Base-by-base conservation (phyloP, 1,284 basidiomycete species). In the Boletus nobilissimus region DNA sequence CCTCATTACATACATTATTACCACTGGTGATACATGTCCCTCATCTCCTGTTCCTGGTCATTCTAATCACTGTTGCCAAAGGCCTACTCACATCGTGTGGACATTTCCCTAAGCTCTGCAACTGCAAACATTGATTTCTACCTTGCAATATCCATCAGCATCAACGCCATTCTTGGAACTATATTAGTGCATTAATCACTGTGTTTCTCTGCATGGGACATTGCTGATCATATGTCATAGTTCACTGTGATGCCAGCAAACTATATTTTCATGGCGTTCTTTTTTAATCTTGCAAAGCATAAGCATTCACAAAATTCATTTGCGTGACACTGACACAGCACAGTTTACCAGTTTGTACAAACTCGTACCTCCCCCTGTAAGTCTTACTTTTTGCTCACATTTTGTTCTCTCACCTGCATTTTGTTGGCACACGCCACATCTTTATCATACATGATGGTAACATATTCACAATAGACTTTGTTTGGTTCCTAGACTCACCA, bases 121-220 rank as follows among this genome's bases (percentile, higher is more conserved):
- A 64, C 46, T 26, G 22, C 16, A 9, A 18, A 16, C 16, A 5
- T 51, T 67, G 26, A 77, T 38, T 62, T 60, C 29, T n/a, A 46
- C 62, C 10, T 70, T 34, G 40, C 5, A 16, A 39, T 6, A 2
- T 62, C 26, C 26, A 29, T 54, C 73, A 92, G 91, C 9, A 70
- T 91, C 22, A 88, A 90, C 72, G 88, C 90, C 18, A 83, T 85
- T 16, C 79, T 89, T 32, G 89, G 90, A 13, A 86, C 90, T 81
- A 85, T 90, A 74, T 79, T 87, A 11, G 86, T 87, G 38, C 40
- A 85, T 77, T 5, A 13, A 36, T 34, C 3, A 5, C 7, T 2
- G 39, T 57, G 54, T 22, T 38, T 7, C n/a, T 62, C 38, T 64
- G 46, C 13, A 5, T 40, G 26, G 18, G 48, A n/a, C 22, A 38